These are phyloP conservation scores for Pulveroboletus sp. DNA, from an alignment of 768 basidiomycete genomes.

Conservation along the genomic window DNA sequence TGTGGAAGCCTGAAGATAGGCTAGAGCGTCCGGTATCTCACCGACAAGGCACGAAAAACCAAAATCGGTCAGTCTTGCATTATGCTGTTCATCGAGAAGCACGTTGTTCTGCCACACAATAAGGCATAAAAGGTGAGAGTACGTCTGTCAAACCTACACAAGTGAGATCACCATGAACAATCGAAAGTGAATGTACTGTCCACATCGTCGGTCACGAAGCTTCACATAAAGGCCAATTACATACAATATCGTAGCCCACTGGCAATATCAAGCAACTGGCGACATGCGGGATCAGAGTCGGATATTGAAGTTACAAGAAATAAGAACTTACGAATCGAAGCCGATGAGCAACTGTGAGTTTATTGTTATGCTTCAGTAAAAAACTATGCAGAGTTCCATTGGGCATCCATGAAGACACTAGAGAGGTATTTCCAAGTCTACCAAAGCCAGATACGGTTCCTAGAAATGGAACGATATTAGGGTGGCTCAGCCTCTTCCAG, in stretches of 20 bases:
- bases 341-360: neutral
- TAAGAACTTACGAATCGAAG: conserved; percentile 3
- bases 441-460: too few relatives aligned
- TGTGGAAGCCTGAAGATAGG: neutral
- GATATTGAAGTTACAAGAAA: neutral
- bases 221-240: neutral
- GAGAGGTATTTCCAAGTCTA: too few relatives aligned
- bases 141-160: neutral
- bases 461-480: too few relatives aligned
- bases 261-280: neutral
- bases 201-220: neutral
- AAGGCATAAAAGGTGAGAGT: neutral
- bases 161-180: conserved; percentile 7
- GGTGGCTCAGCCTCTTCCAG: conserved; percentile 1
- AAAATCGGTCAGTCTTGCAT: conserved; percentile 5
- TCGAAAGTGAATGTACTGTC: conserved; percentile 4
- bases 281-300: neutral
- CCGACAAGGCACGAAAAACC: conserved; percentile 6
- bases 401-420: conserved; percentile 2
- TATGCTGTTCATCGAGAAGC: neutral
- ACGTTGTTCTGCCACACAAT: neutral
- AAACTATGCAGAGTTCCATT: conserved; percentile 7
- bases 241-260: conserved; percentile 1
- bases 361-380: too few relatives aligned
- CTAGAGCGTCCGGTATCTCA: conserved; percentile 1